Conservation (phyloP, 2,329 filamentous ascomycete species). For the Verticillium nonalfalfae region DNA sequence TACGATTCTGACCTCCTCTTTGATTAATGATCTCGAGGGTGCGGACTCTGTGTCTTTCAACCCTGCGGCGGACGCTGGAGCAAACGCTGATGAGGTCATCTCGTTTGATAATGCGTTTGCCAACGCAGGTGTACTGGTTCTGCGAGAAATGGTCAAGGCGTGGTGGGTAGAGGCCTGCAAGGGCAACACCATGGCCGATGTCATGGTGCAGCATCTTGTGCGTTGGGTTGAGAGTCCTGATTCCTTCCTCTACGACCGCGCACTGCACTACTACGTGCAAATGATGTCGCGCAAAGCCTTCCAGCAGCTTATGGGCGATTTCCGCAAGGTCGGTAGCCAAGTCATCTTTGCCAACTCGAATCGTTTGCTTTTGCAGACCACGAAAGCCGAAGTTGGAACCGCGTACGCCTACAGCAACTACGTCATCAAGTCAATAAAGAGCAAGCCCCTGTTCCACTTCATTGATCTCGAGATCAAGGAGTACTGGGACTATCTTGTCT, state of each 20-base stretch:
- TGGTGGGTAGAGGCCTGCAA: slow-evolving; percentile 96
- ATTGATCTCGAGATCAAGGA: slow-evolving; percentile 96
- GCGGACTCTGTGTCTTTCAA: slow-evolving; percentile 84
- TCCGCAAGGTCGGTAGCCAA: slow-evolving; percentile 88
- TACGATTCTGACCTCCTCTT: slow-evolving; percentile 90
- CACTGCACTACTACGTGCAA: slow-evolving; percentile 94
- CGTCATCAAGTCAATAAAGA: slow-evolving; percentile 94
- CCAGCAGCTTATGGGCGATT: slow-evolving; percentile 94
- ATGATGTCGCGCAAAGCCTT: slow-evolving; percentile 98
- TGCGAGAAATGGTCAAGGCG: slow-evolving; percentile 96
- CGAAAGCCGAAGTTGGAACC: slow-evolving; percentile 93
- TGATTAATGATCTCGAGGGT: slow-evolving; percentile 94
- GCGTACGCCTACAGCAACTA: slow-evolving; percentile 97
- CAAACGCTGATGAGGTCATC: slow-evolving; percentile 54
- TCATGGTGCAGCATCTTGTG: slow-evolving; percentile 94
- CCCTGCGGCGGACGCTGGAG: slow-evolving; percentile 58
- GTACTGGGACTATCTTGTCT: slow-evolving; percentile 98
- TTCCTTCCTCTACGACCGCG: slow-evolving; percentile 91
- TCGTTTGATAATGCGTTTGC: slow-evolving; percentile 62
- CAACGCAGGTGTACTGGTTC: slow-evolving; percentile 81
- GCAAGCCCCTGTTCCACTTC: slow-evolving; percentile 93
- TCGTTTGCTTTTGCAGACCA: slow-evolving; percentile 86
- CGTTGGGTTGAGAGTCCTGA: slow-evolving; percentile 94
- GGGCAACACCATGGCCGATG: slow-evolving; percentile 89
- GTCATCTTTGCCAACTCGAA: slow-evolving; percentile 93